Percentiles rank a stretch among this genome's conserved stretches.
Conservation (phyloP, 2,329 filamentous ascomycete species). For the Fusarium buharicum region DNA sequence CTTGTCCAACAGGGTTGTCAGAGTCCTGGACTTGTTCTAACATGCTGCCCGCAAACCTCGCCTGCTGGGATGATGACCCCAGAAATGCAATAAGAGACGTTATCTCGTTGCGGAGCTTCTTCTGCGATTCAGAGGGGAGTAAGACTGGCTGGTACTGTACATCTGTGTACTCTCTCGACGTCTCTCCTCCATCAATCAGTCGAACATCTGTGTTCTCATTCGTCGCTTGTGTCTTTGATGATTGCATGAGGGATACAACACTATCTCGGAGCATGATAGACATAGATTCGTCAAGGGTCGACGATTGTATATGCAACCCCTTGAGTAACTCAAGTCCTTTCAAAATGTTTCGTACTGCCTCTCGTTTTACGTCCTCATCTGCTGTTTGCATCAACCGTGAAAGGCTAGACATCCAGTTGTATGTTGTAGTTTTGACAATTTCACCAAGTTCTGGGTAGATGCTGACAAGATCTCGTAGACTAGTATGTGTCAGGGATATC, state of each 20-base stretch:
- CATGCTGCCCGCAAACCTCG: slow-evolving; percentile 72
- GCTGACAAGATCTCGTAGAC: slow-evolving; percentile 69
- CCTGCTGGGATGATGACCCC: slow-evolving; percentile 67
- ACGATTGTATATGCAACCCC: slow-evolving; percentile 70
- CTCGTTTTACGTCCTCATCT: slow-evolving; percentile 80
- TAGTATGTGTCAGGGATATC: slow-evolving; percentile 55
- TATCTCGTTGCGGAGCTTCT: slow-evolving; percentile 67
- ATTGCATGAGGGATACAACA: slow-evolving; percentile 59
- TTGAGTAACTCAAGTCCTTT: slow-evolving; percentile 75
- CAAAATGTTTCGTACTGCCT: slow-evolving; percentile 79
- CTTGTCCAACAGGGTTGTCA: slow-evolving; percentile 62
- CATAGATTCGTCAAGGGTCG: slow-evolving; percentile 73
- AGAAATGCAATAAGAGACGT: slow-evolving; percentile 66
- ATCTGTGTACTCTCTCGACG: slow-evolving; percentile 19
- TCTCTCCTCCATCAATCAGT: slow-evolving; percentile 41
- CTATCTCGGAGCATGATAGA: slow-evolving; percentile 79
- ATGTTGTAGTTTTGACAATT: slow-evolving; percentile 74
- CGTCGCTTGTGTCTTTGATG: slow-evolving; percentile 30
- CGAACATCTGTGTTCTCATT: slow-evolving; percentile 42
- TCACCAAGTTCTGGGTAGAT: slow-evolving; percentile 72
- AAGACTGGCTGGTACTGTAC: slow-evolving; percentile 68
- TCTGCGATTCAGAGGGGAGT: slow-evolving; percentile 73
- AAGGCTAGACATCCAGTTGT: slow-evolving; percentile 84
- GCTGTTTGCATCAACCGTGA: slow-evolving; percentile 84
- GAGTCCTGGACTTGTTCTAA: slow-evolving; percentile 70